phyloP scores from a whole-genome alignment of 345 rosid genomes.

The Syzygium grande region DNA sequence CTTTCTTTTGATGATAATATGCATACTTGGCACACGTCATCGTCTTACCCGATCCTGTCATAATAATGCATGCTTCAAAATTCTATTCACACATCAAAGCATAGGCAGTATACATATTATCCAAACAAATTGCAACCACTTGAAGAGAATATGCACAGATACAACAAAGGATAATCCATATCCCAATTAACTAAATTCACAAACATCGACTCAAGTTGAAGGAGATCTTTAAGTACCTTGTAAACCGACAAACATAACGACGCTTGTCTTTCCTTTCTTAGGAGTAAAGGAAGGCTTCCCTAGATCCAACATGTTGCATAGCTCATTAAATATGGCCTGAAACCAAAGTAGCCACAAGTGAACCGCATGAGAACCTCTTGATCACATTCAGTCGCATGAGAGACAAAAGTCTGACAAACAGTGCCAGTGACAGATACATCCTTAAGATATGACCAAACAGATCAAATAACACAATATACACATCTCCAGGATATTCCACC shows the following conservation, averaged over 20 bases:
- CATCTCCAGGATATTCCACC: neutral
- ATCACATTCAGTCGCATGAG: neutral
- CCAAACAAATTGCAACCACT: neutral
- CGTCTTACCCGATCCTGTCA: constrained; percentile 71
- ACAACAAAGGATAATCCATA: neutral
- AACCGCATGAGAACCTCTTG: neutral
- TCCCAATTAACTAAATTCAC: neutral
- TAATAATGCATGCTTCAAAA: neutral
- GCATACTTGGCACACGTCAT: constrained; percentile 83
- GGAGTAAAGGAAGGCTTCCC: constrained; percentile 83
- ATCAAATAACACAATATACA: neutral
- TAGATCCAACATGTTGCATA: constrained; percentile 81
- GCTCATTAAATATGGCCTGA: constrained; percentile 83
- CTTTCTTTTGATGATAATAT: constrained; percentile 76
- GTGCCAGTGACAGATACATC: neutral
- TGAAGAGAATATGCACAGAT: neutral
- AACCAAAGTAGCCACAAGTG: neutral
- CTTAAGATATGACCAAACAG: neutral
- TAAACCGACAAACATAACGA: constrained; percentile 85
- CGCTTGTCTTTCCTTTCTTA: constrained; percentile 71
- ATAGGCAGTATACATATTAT: neutral
- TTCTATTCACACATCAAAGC: neutral
- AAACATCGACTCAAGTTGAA: neutral
- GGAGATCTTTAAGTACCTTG: constrained; percentile 40
- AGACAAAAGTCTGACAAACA: neutral